A percentile compares a stretch with the other conserved stretches of the same genome.
These are phyloP conservation scores for Talaromyces sp. DNA, from an alignment of 2,329 filamentous ascomycete genomes.

Conservation along the genomic window DNA sequence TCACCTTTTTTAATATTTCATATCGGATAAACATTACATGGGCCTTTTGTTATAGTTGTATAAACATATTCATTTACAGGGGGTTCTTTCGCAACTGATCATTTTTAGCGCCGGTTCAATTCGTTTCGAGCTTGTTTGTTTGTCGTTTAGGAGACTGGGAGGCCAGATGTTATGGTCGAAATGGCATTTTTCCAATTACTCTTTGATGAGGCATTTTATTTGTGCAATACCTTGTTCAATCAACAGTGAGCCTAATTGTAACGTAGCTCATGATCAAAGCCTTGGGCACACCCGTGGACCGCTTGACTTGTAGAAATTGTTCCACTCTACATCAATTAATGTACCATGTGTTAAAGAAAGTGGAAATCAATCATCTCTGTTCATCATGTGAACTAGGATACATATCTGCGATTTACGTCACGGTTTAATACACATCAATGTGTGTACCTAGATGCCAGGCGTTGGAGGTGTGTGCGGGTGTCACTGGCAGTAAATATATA, in stretches of 20 bases:
- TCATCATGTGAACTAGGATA: not conserved
- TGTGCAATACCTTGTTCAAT: not conserved
- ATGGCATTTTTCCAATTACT: not conserved
- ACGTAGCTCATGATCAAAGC: not conserved
- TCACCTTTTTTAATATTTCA: not conserved
- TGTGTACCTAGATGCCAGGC: no score
- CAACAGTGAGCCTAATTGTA: not conserved
- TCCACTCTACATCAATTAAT: no score
- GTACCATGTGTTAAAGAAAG: no score
- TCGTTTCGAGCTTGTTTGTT: not conserved
- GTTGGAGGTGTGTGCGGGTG: no score
- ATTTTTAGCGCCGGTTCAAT: not conserved
- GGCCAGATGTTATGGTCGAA: not conserved
- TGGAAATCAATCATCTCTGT: not conserved
- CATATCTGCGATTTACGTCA: no score
- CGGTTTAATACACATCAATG: no score
- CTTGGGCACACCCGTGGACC: not conserved
- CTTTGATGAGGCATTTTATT: not conserved
- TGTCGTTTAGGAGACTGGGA: not conserved
- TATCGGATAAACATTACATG: constrained; percentile 1
- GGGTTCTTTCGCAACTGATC: not conserved
- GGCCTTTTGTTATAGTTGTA: constrained; percentile 7
- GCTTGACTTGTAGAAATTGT: no score
- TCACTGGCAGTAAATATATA: no score
- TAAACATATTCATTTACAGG: constrained; percentile 11